Base-by-base conservation (phyloP, 169 alveolate species). In the Plasmodium fragile region DNA sequence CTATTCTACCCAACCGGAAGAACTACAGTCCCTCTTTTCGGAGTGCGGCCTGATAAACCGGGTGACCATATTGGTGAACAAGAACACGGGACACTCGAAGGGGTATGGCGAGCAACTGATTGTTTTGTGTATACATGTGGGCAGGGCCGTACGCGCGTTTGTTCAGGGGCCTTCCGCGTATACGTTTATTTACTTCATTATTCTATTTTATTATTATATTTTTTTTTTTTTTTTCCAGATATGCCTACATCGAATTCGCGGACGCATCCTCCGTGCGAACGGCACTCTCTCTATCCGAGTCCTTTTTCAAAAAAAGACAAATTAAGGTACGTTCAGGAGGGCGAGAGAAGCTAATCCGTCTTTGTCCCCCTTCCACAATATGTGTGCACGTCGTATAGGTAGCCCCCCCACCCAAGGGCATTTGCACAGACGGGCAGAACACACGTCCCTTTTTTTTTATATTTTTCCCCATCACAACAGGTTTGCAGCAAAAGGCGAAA, bases 41-140 rank as follows among this genome's bases (percentile, higher is more conserved):
- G 96, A 97, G 10, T 98, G 99, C 39, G 99, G 99, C 1, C 91
- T 93, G 43, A 97, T 98, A 71, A 96, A 97, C 52, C 89, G 99
- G 75, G 98, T 98, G 70, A 98, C 99, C 7, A 98, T 98, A 87
- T 97, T 97, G 96, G 98, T 97, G 16, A 98, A 98, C 92, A 98
- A 98, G 93, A 93, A 95, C 84, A 97, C 98, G 4, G 98, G 99
- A n/a, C 98, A 97, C 80, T 99, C 99, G 4, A 97, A 97, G 71
- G 99, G 99, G 97, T 93, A 45, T 43, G 22, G 34, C 45, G 5
- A 55, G 13, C 71, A 87, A 34, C 13, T 3, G n/a, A 36, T 7
- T 6, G 32, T 41, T 53, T 16, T 71, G 13, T 43, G 34, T 36
- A n/a, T 41, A 30, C 30, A 90, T 36, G 59, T 49, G 22, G 22